phyloP scores from a whole-genome alignment of 441 rosid genomes.

The Metrosideros polymorpha region DNA sequence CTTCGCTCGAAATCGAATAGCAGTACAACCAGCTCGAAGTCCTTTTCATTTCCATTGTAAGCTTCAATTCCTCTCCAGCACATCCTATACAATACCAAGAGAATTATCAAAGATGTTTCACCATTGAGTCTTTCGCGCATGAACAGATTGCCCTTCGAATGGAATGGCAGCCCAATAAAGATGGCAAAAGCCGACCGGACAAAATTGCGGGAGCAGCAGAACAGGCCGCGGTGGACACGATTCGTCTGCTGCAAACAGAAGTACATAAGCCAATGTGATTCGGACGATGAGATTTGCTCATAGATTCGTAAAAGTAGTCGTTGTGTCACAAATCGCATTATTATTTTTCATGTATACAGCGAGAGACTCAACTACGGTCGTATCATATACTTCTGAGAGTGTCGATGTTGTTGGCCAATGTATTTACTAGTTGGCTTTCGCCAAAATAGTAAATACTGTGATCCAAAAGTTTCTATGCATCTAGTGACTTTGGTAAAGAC shows the following conservation, averaged over 20 bases:
- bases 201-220: conserved; percentile 1
- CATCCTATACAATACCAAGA: background rate
- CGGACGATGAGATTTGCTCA: background rate
- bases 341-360: background rate
- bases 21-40: conserved; percentile 18
- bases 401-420: background rate
- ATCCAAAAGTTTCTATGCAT: background rate
- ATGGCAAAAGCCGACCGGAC: conserved; percentile 12
- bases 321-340: background rate
- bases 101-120: background rate
- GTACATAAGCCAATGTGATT: background rate
- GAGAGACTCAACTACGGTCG: background rate
- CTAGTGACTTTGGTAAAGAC: background rate
- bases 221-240: conserved; percentile 13
- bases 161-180: conserved; percentile 30
- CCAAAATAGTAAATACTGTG: background rate
- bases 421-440: too few species aligned
- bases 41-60: conserved; percentile 30
- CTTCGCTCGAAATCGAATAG: conserved; percentile 20
- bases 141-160: conserved; percentile 28
- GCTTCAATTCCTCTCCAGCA: background rate
- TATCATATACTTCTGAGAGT: background rate
- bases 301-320: background rate
- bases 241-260: conserved; percentile 22
- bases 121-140: background rate